A percentile compares a stretch with the other conserved stretches of the same genome.
Evolutionary conservation across 108 stramenopile genomes (phyloP).

Genomic region (Fragilaria crotonensis): DNA sequence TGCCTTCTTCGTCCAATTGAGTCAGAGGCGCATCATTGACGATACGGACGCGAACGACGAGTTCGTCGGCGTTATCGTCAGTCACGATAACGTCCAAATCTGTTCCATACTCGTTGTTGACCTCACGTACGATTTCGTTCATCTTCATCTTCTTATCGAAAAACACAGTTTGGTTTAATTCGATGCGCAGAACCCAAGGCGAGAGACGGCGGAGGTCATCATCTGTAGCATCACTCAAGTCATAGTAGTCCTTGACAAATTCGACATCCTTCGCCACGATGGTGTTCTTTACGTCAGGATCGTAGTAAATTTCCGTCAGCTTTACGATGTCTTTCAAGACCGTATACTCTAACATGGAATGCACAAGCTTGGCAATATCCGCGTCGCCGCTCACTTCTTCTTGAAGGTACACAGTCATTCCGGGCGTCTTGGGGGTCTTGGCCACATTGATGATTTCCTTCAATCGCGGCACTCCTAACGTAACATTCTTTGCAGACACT

Average conservation of each 20-base stretch:
- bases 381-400: constrained; percentile 74
- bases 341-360: constrained; percentile 89
- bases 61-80: constrained; percentile 89
- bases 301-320: constrained; percentile 94
- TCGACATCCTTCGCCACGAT: constrained; percentile 87
- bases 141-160: constrained; percentile 88
- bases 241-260: constrained; percentile 89
- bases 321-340: constrained; percentile 85
- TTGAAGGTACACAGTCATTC: constrained; percentile 85
- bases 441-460: constrained; percentile 98
- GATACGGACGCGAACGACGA: constrained; percentile 88
- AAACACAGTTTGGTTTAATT: constrained; percentile 83
- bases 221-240: constrained; percentile 78
- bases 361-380: constrained; percentile 77
- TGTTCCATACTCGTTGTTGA: constrained; percentile 75
- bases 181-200: constrained; percentile 97
- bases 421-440: constrained; percentile 94
- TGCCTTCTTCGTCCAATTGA: constrained; percentile 68
- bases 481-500: constrained; percentile 98
- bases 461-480: constrained; percentile 95
- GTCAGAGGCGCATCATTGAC: constrained; percentile 76
- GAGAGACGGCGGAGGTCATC: constrained; percentile 79
- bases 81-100: constrained; percentile 86
- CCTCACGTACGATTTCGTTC: constrained; percentile 76
- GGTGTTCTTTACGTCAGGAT: constrained; percentile 90